Evolutionary conservation across 805 yeast species (phyloP), one percentile per base, ranked within the genome.

Genomic region (Saccharomyces jurei): DNA sequence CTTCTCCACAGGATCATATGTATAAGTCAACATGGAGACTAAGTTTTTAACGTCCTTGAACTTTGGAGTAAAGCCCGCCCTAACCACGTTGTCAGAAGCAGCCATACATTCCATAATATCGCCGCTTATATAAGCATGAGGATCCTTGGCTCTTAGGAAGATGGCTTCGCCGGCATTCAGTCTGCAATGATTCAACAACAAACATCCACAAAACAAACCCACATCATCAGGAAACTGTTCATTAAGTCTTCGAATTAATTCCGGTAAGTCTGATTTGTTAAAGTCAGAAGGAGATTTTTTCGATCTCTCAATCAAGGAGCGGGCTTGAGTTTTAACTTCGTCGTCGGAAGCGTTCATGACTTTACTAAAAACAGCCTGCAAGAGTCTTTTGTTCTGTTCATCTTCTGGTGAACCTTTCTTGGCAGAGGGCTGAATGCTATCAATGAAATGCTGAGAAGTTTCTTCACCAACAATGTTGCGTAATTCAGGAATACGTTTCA

Each of bases 51-150:
- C 98, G 71, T 94, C 99, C 74, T 92, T 94, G 77, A 92, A 94
- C 72, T 94, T 94, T 58, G 99, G 99, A n/a, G 99, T 94, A 78
- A 94, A 94, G 13, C 99, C 99, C 3, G 97, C 96, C 71, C 99
- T 83, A 50, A 94, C 97, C 55, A 94, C 99, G 66, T 94, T 94
- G 71, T 94, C 99, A 46, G 95, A 86, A 8, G 99, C 97, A 47
- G 99, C 99, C 99, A 94, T 94, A 77, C 99, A 94, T 77, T 94
- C 99, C 67, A 94, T 91, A 62, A 94, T 94, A 71, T 94, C 98
- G 61, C 99, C 99, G 53, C 86, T 80, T 58, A 94, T 92, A 73
- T 94, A 94, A 32, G 99, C 99, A 72, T 94, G 99, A 27, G 98
- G 98, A 72, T 91, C 97, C 74, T 89, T 89, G 48, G 99, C 98